A percentile compares a stretch with the other conserved stretches of the same genome.
These are phyloP conservation scores for Xerocomellus intermedius DNA, from an alignment of 768 basidiomycete species.

Conservation along the genomic window DNA sequence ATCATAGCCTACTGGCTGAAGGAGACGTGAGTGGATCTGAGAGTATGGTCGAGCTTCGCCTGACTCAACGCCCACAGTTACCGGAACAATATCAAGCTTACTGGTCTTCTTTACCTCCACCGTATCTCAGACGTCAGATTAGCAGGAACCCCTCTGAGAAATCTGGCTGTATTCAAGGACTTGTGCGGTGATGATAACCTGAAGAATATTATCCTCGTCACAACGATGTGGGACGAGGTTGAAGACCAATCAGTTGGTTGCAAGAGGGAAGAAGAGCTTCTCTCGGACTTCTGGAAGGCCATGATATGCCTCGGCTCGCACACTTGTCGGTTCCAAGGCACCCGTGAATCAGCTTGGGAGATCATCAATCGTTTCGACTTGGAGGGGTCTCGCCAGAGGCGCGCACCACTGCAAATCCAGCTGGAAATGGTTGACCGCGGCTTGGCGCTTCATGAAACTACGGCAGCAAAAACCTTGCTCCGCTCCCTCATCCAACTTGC, in stretches of 20 bases:
- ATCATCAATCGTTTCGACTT: constrained; percentile 8
- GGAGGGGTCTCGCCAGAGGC: not conserved
- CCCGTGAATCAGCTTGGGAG: constrained; percentile 12
- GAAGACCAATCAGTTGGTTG: not conserved
- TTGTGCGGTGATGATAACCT: constrained; percentile 10
- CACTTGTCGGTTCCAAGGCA: constrained; percentile 9
- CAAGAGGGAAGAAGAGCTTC: constrained; percentile 13
- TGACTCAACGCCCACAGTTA: constrained; percentile 5
- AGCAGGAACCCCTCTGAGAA: constrained; percentile 10
- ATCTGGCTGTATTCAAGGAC: constrained; percentile 6
- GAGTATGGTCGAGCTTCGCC: not conserved
- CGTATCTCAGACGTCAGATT: constrained; percentile 13
- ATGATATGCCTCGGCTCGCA: constrained; percentile 15
- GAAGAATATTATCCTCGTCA: constrained; percentile 18
- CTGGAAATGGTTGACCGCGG: constrained; percentile 16
- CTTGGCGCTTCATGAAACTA: constrained; percentile 8
- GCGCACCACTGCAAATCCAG: constrained; percentile 13
- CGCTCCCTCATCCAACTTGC: not conserved
- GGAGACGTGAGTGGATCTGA: constrained; percentile 7
- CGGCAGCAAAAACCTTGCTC: constrained; percentile 17
- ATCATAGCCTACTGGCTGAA: constrained; percentile 18
- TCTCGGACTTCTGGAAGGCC: constrained; percentile 9
- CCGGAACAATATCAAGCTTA: constrained; percentile 5
- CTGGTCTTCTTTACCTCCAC: constrained; percentile 16
- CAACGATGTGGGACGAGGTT: constrained; percentile 21